These are phyloP conservation scores for Hebeloma cylindrosporum DNA, from an alignment of 768 basidiomycete genomes.

Conservation along the genomic window DNA sequence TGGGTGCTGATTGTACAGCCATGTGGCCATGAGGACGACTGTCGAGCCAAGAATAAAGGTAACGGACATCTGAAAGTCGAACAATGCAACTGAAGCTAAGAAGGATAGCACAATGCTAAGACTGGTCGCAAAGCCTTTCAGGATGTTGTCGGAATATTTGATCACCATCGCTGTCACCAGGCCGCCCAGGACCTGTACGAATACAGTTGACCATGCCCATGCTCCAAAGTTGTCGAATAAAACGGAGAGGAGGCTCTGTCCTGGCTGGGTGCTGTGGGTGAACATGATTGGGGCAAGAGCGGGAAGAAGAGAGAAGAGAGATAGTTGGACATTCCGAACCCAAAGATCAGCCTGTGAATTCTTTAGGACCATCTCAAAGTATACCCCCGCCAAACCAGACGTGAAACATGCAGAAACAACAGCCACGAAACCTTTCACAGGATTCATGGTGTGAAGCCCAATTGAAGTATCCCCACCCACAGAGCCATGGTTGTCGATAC, in stretches of 20 bases:
- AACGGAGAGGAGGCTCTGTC: conserved; percentile 42
- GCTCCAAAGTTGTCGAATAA: conserved; percentile 84
- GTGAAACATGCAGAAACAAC: conserved; percentile 92
- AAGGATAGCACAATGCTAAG: conserved; percentile 94
- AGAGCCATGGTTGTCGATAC: conserved; percentile 27
- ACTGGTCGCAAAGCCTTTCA: conserved; percentile 95
- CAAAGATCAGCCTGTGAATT: conserved; percentile 87
- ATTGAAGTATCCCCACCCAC: conserved; percentile 13
- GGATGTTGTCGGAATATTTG: conserved; percentile 89
- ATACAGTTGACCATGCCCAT: conserved; percentile 91
- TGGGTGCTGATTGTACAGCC: conserved; percentile 82
- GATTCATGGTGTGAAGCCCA: conserved; percentile 64
- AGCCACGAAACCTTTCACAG: conserved; percentile 84
- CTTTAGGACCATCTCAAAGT: conserved; percentile 98
- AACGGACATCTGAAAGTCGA: conserved; percentile 84
- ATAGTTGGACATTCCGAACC: conserved; percentile 96
- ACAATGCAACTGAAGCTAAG: conserved; percentile 86
- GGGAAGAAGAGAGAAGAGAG: conserved; percentile 89
- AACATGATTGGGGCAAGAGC: conserved; percentile 79
- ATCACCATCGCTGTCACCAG: conserved; percentile 92
- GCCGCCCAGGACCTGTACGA: conserved; percentile 88
- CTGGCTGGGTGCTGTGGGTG: conserved; percentile 33
- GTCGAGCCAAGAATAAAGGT: conserved; percentile 83
- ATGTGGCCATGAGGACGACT: conserved; percentile 85
- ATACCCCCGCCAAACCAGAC: conserved; percentile 94